Conservation (phyloP, 495 filamentous ascomycete genomes). For the Neurospora sp. region DNA sequence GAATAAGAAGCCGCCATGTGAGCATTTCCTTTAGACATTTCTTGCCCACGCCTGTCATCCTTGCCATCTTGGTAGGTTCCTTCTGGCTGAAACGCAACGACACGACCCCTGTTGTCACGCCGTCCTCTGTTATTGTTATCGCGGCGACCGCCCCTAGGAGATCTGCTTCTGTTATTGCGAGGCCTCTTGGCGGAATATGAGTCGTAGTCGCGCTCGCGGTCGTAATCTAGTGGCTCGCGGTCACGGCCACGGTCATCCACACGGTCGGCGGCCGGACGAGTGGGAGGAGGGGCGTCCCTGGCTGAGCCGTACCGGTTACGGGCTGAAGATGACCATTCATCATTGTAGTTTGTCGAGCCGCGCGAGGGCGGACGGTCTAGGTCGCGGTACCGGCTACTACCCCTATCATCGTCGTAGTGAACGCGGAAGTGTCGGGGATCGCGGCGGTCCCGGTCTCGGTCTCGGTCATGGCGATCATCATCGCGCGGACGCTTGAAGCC, state of each 20-base stretch:
- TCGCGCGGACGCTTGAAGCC: conserved; percentile 62
- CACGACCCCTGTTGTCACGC: conserved; percentile 23
- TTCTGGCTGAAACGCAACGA: conserved; percentile 7
- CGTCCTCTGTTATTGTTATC: conserved; percentile 25
- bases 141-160: conserved; percentile 36
- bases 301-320: conserved; percentile 44
- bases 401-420: conserved; percentile 47
- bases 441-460: conserved; percentile 28
- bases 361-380: conserved; percentile 50
- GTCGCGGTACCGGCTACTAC: conserved; percentile 50
- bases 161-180: conserved; percentile 60
- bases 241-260: conserved; percentile 14
- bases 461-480: conserved; percentile 46
- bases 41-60: conserved; percentile 29
- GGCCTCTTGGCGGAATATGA: conserved; percentile 48
- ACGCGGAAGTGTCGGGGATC: conserved; percentile 50
- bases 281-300: conserved; percentile 14
- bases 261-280: conserved; percentile 6
- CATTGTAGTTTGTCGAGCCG: conserved; percentile 33
- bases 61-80: conserved; percentile 33
- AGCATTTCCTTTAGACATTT: conserved; percentile 22
- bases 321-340: conserved; percentile 25
- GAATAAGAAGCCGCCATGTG: conserved; percentile 24
- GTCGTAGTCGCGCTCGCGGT: conserved; percentile 25
- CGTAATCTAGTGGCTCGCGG: conserved; percentile 1